Evolutionary conservation across 2,329 filamentous ascomycete species (phyloP).

Genomic region (Xylaria sp.): DNA sequence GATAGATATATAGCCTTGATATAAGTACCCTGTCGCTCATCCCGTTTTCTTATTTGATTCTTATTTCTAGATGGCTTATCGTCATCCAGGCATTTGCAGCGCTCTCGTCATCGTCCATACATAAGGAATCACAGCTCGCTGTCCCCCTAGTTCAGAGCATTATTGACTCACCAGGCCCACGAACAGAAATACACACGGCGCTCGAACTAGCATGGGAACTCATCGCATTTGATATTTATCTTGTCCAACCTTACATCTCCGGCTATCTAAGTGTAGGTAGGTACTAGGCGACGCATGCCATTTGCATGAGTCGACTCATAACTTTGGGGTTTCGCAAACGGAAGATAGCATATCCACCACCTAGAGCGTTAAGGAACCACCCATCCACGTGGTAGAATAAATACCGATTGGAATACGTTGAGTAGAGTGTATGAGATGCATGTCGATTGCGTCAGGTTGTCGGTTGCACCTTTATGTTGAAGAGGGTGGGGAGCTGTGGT

Average conservation of each 20-base stretch:
- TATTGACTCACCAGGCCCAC: background rate
- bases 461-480: conserved; percentile 4
- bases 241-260: background rate
- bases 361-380: background rate
- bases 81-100: background rate
- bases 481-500: conserved; percentile 16
- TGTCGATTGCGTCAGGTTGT: conserved; percentile 2
- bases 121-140: background rate
- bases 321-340: background rate
- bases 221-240: conserved; percentile 2
- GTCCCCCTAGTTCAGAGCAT: background rate
- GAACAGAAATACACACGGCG: conserved; percentile 16
- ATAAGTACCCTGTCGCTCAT: background rate
- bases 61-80: background rate
- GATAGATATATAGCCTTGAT: background rate
- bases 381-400: conserved; percentile 4
- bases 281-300: background rate
- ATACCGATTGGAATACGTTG: background rate
- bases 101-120: background rate
- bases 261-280: background rate
- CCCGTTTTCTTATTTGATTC: background rate
- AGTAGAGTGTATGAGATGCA: conserved; percentile 4
- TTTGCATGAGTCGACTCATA: background rate
- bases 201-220: background rate
- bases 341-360: background rate